phyloP scores from a whole-genome alignment of 1,284 basidiomycete genomes.

The Heterobasidion parviporum region DNA sequence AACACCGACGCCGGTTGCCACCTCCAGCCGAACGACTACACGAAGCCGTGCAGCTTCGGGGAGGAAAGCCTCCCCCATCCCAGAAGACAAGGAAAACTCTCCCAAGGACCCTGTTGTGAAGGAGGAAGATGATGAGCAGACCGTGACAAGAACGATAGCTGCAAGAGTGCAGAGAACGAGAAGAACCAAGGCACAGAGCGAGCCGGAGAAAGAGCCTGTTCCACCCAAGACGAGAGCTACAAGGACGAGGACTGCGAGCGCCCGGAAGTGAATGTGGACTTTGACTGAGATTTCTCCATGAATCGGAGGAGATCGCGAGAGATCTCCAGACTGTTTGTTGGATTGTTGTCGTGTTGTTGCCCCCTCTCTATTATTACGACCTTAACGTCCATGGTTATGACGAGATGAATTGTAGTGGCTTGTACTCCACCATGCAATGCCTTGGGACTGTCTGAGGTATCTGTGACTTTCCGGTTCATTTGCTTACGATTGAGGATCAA shows the following conservation, averaged over 20 bases:
- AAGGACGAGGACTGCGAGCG: constrained; percentile 17
- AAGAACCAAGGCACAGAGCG: constrained; percentile 13
- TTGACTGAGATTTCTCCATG: background rate
- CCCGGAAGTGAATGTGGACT: constrained; percentile 8
- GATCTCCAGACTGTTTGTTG: no score
- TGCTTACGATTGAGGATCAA: no score
- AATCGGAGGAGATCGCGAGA: background rate
- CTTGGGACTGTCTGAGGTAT: no score
- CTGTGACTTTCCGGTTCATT: no score
- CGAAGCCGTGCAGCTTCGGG: constrained; percentile 9
- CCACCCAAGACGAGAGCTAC: constrained; percentile 13
- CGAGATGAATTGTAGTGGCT: no score
- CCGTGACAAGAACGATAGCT: constrained; percentile 6
- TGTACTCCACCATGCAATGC: no score
- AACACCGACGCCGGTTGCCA: constrained; percentile 13
- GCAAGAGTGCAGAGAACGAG: constrained; percentile 12
- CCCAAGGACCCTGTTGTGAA: constrained; percentile 18
- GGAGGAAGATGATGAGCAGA: constrained; percentile 19
- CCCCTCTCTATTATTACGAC: no score
- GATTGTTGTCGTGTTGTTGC: no score
- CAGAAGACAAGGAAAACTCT: constrained; percentile 31
- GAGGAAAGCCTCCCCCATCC: constrained; percentile 7
- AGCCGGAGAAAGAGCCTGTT: constrained; percentile 12
- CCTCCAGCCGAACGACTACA: constrained; percentile 5
- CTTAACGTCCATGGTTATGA: no score